phyloP scores from a whole-genome alignment of 2,329 filamentous ascomycete species.

The Colletotrichum nymphaeae region DNA sequence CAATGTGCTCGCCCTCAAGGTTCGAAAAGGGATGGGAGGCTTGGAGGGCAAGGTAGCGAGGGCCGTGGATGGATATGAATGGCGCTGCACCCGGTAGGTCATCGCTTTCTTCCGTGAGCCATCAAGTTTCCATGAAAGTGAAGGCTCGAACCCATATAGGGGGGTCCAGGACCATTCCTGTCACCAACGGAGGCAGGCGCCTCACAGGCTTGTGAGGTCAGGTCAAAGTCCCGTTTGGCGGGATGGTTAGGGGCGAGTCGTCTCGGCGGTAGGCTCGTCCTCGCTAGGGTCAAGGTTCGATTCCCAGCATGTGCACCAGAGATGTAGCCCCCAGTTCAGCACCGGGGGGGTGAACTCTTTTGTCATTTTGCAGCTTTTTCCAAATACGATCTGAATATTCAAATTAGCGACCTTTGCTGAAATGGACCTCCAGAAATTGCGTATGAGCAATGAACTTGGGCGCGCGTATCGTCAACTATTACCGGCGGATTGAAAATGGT shows the following conservation, averaged over 20 bases:
- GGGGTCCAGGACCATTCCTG: background rate
- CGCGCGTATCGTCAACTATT: background rate
- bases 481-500: too few relatives aligned
- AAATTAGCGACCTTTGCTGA: rapidly evolving
- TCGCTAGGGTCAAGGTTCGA: background rate
- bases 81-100: background rate
- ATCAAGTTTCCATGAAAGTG: background rate
- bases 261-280: background rate
- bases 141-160: background rate
- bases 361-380: background rate
- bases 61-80: background rate
- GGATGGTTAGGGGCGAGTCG: background rate
- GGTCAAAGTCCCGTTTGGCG: constrained; percentile 10
- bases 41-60: background rate
- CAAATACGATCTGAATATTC: background rate
- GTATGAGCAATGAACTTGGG: background rate
- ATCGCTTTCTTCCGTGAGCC: background rate
- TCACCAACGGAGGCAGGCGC: constrained; percentile 5
- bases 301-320: background rate
- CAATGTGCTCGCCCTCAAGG: background rate
- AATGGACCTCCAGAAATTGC: rapidly evolving
- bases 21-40: background rate
- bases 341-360: constrained; percentile 8
- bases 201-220: constrained; percentile 6
- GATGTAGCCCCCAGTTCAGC: background rate